phyloP scores from a whole-genome alignment of 495 filamentous ascomycete species.

The Penicillium steckii region DNA sequence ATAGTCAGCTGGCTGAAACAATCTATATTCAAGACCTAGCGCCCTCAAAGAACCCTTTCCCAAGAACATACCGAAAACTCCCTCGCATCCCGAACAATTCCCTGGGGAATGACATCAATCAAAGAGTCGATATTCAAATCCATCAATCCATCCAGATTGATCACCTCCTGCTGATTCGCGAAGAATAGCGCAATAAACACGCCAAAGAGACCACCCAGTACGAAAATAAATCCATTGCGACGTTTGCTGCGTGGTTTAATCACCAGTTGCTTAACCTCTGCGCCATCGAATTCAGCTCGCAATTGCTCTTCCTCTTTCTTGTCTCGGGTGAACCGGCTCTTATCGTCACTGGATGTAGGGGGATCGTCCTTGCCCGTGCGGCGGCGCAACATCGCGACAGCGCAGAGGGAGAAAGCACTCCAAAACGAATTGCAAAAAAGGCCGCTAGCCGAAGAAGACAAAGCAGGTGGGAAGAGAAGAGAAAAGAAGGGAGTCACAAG shows the following conservation, averaged over 20 bases:
- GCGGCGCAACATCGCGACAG: constrained; percentile 41
- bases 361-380: constrained; percentile 38
- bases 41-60: too few species aligned
- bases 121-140: constrained; percentile 82
- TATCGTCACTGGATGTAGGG: constrained; percentile 12
- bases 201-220: constrained; percentile 80
- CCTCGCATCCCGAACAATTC: constrained; percentile 76
- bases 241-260: constrained; percentile 61
- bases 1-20: constrained; percentile 7
- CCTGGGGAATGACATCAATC: constrained; percentile 79
- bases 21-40: not conserved
- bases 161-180: constrained; percentile 78
- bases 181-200: constrained; percentile 80
- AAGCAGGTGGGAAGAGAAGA: constrained; percentile 1
- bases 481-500: not conserved
- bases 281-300: constrained; percentile 21
- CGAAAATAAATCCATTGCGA: constrained; percentile 75
- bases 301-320: constrained; percentile 25
- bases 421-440: constrained; percentile 6
- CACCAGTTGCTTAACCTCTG: constrained; percentile 40
- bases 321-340: constrained; percentile 9
- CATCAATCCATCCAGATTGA: constrained; percentile 74
- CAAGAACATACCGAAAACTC: constrained; percentile 68
- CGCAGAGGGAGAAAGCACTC: constrained; percentile 6
- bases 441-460: not conserved